Base-by-base conservation (phyloP, 495 filamentous ascomycete genomes). In the Penicillium diatomitis region DNA sequence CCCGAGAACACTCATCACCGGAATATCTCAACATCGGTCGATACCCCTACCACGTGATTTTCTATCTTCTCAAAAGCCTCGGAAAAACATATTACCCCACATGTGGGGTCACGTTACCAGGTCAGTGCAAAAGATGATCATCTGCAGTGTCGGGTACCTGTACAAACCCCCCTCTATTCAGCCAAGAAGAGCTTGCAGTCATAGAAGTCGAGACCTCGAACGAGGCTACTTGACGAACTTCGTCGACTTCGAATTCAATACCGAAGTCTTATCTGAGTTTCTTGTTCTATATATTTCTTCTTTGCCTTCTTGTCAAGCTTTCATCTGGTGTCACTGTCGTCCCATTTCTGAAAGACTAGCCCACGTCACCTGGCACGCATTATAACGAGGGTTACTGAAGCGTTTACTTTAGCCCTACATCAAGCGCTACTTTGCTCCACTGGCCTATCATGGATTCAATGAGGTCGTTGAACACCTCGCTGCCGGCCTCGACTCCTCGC, bases 381-480 rank as follows among this genome's bases (percentile, higher is more conserved):
- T 20, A 20, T 20, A 20, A 20, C 20, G 20, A 20, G 20, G 2
- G 20, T 20, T 20, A 20, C 20, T 20, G 20, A 20, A 20, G 20
- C 20, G 20, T 20, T 2, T 20, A 20, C 20, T 20, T 2, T 20
- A 20, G 20, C 20, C 20, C 20, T 20, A 20, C 20, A 20, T 20
- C 20, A 20, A 20, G 20, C 20, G 20, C 20, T 20, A 20, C 20
- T 20, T 20, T 20, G 20, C 20, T 20, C 20, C 20, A 20, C 20
- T 12, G 11, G 4, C 7, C 42, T 56, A 64, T 31, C 52, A 87
- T 87, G 84, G 85, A 87, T 61, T 86, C 84, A 20, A 86, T 87
- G 82, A 74, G 79, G 58, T 80, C 77, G 38, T 68, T 87, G n/a
- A 85, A 85, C 58, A 85, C 76, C 5, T 86, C 83, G 6, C 66